Base-by-base conservation (phyloP, 2,329 filamentous ascomycete species). In the Lomentospora prolificans region DNA sequence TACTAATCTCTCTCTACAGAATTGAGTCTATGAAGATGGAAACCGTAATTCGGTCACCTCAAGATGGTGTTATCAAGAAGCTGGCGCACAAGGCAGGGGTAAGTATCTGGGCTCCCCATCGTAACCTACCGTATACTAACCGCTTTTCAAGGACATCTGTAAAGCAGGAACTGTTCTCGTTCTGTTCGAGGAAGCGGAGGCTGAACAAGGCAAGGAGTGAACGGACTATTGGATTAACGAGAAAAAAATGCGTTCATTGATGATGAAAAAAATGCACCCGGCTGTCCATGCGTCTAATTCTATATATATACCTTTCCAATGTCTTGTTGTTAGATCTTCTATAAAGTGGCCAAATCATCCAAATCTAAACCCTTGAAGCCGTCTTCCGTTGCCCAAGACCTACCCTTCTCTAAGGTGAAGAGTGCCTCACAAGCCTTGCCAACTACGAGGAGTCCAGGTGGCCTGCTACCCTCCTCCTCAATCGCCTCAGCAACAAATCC, bases 1-100 rank as follows among this genome's bases (percentile, higher is more conserved):
- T 63, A 53, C 67, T 70, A 59, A 70, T 56, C 39, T 25, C 2
- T 4, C 41, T 19, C 12, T 48, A 14, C 57, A 84, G 81, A 1
- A 90, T 91, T 64, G 87, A 91, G 70, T 90, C 87, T 57, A 91
- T 91, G 87, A 91, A 91, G 76, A 91, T 91, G 87, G 87, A 91
- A 67, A 91, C 87, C 1, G 85, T 90, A 1, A 90, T 91, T 62
- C 79, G 87, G 58, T 89, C 86, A 54, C 87, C 87, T 6, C 85
- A 89, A 60, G 79, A 82, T 57, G 87, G 87, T 5, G 74, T 83
- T 1, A 79, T 91, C 59, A 84, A 87, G 67, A 86, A 82, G 66
- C 71, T 91, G 57, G 85, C 86, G 39, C 87, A 90, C 65, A 82
- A 84, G 64, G 80, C 85, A 72, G 88, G 88, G 58, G 85, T 88